These are phyloP conservation scores for Pisolithus marmoratus DNA, from an alignment of 768 basidiomycete genomes.

Conservation along the genomic window DNA sequence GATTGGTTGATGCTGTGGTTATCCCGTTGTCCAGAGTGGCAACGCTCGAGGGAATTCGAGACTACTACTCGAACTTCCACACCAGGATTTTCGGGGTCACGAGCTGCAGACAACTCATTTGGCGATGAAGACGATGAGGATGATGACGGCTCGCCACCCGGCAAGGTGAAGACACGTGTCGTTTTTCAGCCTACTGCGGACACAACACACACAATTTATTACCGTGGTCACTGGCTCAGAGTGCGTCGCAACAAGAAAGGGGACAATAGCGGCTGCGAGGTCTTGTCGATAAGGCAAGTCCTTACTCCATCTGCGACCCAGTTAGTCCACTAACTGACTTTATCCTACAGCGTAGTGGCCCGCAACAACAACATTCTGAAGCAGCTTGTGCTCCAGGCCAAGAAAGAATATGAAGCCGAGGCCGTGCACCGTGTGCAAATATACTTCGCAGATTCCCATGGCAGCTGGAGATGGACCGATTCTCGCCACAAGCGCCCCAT, in stretches of 20 bases:
- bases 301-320: slow-evolving; percentile 5
- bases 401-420: slow-evolving; percentile 83
- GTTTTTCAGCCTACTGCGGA: slow-evolving; percentile 87
- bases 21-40: slow-evolving; percentile 81
- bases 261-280: slow-evolving; percentile 65
- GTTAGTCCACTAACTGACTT: slow-evolving; percentile 7
- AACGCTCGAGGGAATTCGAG: slow-evolving; percentile 84
- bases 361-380: slow-evolving; percentile 80
- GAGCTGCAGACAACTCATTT: slow-evolving; percentile 50
- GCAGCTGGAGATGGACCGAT: slow-evolving; percentile 85
- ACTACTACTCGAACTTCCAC: slow-evolving; percentile 74
- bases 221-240: slow-evolving; percentile 78
- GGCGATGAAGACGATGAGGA: slow-evolving; percentile 40
- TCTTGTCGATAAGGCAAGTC: slow-evolving; percentile 67
- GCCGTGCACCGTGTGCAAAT: slow-evolving; percentile 84
- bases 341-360: slow-evolving; percentile 61
- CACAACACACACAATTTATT: slow-evolving; percentile 86
- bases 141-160: slow-evolving; percentile 46
- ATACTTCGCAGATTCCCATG: slow-evolving; percentile 85
- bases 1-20: slow-evolving; percentile 93
- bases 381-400: slow-evolving; percentile 86
- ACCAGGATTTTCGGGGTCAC: slow-evolving; percentile 46
- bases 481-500: slow-evolving; percentile 86
- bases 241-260: slow-evolving; percentile 65
- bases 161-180: slow-evolving; percentile 71